phyloP scores from a whole-genome alignment of 2,329 filamentous ascomycete species.

The Mollisiaceae sp. region DNA sequence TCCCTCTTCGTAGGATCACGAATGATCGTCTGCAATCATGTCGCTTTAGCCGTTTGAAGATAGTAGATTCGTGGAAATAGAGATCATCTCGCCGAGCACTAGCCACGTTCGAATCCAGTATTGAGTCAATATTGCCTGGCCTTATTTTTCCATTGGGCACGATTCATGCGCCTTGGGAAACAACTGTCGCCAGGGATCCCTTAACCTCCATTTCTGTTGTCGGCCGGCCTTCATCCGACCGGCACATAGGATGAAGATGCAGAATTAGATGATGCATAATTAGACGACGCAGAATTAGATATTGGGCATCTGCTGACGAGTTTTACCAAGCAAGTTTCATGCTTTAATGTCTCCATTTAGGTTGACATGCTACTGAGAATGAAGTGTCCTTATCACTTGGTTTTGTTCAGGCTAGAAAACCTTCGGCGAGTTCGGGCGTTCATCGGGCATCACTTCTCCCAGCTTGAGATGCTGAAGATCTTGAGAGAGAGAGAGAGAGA shows the following conservation, averaged over 20 bases:
- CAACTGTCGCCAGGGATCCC: not conserved
- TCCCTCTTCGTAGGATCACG: not conserved
- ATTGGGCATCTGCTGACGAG: constrained; percentile 1
- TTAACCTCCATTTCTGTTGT: not conserved
- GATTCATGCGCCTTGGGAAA: constrained; percentile 17
- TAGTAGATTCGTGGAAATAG: not conserved
- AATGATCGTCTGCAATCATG: not conserved
- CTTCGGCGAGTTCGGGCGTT: not conserved
- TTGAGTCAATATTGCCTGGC: constrained; percentile 1
- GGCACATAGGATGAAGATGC: constrained; percentile 5
- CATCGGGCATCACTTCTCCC: not conserved
- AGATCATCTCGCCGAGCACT: not conserved
- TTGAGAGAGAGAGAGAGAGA: too few species aligned
- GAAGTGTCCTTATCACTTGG: not conserved
- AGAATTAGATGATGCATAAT: not conserved
- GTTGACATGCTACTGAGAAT: not conserved
- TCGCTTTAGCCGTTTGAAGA: not conserved
- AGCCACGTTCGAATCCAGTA: not conserved
- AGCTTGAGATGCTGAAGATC: not conserved
- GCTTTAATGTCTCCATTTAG: not conserved
- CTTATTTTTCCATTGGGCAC: constrained; percentile 10
- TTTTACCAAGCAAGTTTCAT: not conserved
- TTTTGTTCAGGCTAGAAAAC: not conserved
- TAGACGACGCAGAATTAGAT: not conserved
- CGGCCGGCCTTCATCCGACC: constrained; percentile 4